These are phyloP conservation scores for Nyctanthes arbortristis DNA, from an alignment of 257 asterid species.

Conservation along the genomic window DNA sequence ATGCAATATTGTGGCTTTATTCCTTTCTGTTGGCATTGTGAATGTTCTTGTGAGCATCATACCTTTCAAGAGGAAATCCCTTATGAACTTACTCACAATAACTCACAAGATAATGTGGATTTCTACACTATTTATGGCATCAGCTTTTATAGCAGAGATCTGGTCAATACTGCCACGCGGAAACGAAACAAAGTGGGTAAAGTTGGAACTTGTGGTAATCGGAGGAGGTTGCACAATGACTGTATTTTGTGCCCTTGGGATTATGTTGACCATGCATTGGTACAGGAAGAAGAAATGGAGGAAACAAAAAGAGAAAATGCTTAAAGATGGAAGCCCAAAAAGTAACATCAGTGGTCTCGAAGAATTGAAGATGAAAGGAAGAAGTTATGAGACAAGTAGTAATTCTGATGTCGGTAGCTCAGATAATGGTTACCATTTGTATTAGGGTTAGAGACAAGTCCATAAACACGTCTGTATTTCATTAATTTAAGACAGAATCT, in stretches of 20 bases:
- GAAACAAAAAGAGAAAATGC: slow-evolving; percentile 21
- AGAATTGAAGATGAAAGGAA: slow-evolving; percentile 31
- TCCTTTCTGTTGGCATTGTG: slow-evolving; percentile 46
- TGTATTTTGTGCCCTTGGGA: slow-evolving; percentile 40
- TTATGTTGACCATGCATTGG: slow-evolving; percentile 43
- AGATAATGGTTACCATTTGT: slow-evolving; percentile 53
- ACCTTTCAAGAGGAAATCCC: slow-evolving; percentile 40
- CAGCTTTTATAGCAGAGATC: slow-evolving; percentile 41
- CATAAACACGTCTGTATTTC: not conserved
- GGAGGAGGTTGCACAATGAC: slow-evolving; percentile 43
- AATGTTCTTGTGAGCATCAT: slow-evolving; percentile 51
- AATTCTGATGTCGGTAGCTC: slow-evolving; percentile 62
- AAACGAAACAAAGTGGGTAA: slow-evolving; percentile 29
- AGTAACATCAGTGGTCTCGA: slow-evolving; percentile 41
- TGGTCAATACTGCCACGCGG: slow-evolving; percentile 52
- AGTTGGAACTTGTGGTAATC: slow-evolving; percentile 29
- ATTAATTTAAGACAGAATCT: not conserved
- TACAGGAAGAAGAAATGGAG: slow-evolving; percentile 42
- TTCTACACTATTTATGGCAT: slow-evolving; percentile 44
- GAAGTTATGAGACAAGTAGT: slow-evolving; percentile 32
- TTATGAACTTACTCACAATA: slow-evolving; percentile 39
- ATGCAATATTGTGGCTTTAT: slow-evolving; percentile 48
- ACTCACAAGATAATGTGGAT: slow-evolving; percentile 58
- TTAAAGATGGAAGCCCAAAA: slow-evolving; percentile 31
- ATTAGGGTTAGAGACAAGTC: slow-evolving; percentile 16